phyloP scores from a whole-genome alignment of 1,139 yeast species.

The Suhomyces maxii region DNA sequence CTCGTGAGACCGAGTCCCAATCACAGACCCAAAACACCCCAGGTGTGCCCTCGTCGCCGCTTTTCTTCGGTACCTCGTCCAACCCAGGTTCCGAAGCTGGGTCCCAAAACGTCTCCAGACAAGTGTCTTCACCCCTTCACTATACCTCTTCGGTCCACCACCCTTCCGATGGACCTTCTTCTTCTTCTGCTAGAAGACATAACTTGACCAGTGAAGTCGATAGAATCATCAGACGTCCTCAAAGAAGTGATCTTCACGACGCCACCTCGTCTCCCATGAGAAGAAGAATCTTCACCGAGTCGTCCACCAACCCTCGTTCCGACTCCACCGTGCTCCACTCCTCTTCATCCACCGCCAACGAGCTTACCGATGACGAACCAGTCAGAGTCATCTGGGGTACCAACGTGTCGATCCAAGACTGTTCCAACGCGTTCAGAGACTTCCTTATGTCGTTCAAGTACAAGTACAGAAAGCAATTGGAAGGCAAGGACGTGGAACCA shows the following conservation, averaged over 20 bases:
- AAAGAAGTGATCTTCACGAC: constrained; percentile 47
- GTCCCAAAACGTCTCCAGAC: constrained; percentile 17
- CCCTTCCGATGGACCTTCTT: constrained; percentile 26
- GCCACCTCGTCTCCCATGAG: constrained; percentile 43
- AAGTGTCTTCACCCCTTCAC: constrained; percentile 48
- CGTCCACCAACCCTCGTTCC: constrained; percentile 12
- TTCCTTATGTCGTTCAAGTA: constrained; percentile 81
- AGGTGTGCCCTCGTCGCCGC: constrained; percentile 65
- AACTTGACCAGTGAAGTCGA: constrained; percentile 45
- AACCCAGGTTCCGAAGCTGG: constrained; percentile 42
- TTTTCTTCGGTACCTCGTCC: constrained; percentile 59
- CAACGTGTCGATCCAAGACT: constrained; percentile 87
- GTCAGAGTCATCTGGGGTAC: constrained; percentile 98
- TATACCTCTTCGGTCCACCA: constrained; percentile 46
- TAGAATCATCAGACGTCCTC: constrained; percentile 41
- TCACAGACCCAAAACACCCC: constrained; percentile 30
- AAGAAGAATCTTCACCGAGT: constrained; percentile 35
- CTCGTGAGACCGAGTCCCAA: constrained; percentile 37
- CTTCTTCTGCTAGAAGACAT: constrained; percentile 21
- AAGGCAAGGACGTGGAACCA: constrained; percentile 47
- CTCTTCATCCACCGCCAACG: constrained; percentile 34
- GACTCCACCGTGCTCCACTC: constrained; percentile 8
- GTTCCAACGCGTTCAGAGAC: constrained; percentile 74
- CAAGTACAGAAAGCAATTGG: constrained; percentile 67
- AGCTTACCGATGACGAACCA: constrained; percentile 56